phyloP scores from a whole-genome alignment of 331 rosid species.

The Acacia concinna region DNA sequence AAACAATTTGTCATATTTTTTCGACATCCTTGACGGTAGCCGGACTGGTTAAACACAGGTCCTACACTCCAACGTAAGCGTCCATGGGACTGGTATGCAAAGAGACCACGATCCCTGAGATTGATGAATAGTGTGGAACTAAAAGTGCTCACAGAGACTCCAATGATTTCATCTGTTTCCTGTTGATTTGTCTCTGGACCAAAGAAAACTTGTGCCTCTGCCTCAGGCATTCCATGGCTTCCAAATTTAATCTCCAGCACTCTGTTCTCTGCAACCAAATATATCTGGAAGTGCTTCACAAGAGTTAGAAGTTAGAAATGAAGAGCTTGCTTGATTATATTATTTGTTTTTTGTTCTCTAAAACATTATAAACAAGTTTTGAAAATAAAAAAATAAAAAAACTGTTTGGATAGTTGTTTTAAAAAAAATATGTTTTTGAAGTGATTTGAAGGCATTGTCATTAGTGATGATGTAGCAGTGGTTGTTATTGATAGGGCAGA shows the following conservation, averaged over 20 bases:
- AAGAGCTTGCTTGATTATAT: too few relatives aligned
- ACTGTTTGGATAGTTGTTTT: too few relatives aligned
- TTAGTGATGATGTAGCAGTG: too few relatives aligned
- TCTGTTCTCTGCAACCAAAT: constrained; percentile 70
- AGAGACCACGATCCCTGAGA: constrained; percentile 58
- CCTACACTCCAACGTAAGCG: constrained; percentile 68
- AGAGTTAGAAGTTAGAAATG: background rate
- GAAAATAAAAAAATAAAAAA: too few relatives aligned
- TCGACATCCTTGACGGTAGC: constrained; percentile 71
- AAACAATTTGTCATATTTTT: constrained; percentile 56
- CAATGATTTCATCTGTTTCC: constrained; percentile 50
- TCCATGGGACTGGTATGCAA: constrained; percentile 50
- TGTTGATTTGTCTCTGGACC: constrained; percentile 47
- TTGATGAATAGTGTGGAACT: constrained; percentile 55
- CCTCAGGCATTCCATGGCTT: constrained; percentile 38
- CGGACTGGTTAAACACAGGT: constrained; percentile 68
- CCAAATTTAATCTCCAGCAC: constrained; percentile 52
- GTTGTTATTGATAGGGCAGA: too few relatives aligned
- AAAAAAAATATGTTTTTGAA: too few relatives aligned
- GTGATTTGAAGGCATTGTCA: too few relatives aligned
- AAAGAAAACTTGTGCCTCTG: constrained; percentile 49
- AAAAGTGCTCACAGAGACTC: constrained; percentile 59
- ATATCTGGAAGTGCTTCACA: constrained; percentile 49
- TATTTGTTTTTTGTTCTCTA: too few relatives aligned
- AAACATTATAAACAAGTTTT: too few relatives aligned